phyloP scores from a whole-genome alignment of 2,329 filamentous ascomycete species.

The Sporothrix brasiliensis region DNA sequence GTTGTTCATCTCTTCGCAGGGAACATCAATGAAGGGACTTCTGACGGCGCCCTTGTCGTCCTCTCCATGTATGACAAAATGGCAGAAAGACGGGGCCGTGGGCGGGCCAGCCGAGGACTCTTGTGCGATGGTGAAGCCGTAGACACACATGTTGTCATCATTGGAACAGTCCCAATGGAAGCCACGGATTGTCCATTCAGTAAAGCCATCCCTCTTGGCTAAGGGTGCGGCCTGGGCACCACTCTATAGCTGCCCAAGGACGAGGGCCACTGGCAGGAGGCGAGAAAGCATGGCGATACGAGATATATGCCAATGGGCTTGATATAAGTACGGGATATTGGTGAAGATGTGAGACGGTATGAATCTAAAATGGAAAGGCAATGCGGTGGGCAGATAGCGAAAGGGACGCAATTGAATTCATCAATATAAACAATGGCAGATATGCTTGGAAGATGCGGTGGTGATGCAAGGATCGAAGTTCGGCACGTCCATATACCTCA shows the following conservation, averaged over 20 bases:
- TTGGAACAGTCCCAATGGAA: constrained; percentile 35
- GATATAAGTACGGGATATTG: no score
- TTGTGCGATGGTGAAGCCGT: constrained; percentile 35
- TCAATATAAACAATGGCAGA: no score
- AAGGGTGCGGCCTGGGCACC: constrained; percentile 8
- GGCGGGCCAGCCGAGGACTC: neutral
- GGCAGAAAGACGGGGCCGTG: constrained; percentile 25
- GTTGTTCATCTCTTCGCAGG: constrained; percentile 30
- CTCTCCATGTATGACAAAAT: constrained; percentile 24
- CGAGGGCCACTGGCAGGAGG: constrained; percentile 19
- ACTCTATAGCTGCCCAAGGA: constrained; percentile 23
- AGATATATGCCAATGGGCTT: no score
- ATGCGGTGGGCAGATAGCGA: no score
- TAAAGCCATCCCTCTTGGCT: neutral
- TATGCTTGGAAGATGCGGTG: no score
- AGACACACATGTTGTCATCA: constrained; percentile 33
- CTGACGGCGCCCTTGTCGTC: constrained; percentile 9
- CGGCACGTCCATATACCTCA: no score
- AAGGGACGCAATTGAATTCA: no score
- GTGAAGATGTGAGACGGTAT: no score
- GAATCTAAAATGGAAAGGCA: no score
- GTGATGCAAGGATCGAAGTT: no score
- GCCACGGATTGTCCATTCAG: constrained; percentile 33
- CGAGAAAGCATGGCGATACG: constrained; percentile 29
- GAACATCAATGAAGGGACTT: constrained; percentile 31